Percentiles rank a stretch among this genome's conserved stretches.
phyloP scores from a whole-genome alignment of 176 grass and related monocot genomes.

The Avena eriantha region DNA sequence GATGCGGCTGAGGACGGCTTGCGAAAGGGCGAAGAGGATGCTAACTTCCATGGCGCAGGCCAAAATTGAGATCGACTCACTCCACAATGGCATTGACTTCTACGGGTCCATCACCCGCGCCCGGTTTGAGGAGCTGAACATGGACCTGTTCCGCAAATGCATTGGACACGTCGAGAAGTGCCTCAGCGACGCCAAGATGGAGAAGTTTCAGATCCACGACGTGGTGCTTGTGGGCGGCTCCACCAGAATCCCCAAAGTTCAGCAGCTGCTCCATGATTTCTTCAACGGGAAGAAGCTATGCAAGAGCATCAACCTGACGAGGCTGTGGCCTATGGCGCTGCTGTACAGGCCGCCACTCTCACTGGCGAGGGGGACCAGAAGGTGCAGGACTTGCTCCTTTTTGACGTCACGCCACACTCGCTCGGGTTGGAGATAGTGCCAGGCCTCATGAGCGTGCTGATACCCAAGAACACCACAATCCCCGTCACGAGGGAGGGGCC shows the following conservation, averaged over 20 bases:
- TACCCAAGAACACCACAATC: constrained; percentile 63
- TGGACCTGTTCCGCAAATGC: constrained; percentile 18
- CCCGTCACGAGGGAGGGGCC: constrained; percentile 44
- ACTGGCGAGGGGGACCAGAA: constrained; percentile 34
- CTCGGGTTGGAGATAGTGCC: constrained; percentile 49
- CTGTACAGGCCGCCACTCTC: constrained; percentile 51
- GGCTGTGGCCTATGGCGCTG: constrained; percentile 54
- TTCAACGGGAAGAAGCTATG: constrained; percentile 64
- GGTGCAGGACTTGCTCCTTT: constrained; percentile 54
- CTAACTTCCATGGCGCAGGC: constrained; percentile 11
- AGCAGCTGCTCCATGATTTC: constrained; percentile 96
- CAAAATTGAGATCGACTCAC: constrained; percentile 27
- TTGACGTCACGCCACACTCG: constrained; percentile 62
- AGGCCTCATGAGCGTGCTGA: constrained; percentile 52
- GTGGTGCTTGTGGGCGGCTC: constrained; percentile 92
- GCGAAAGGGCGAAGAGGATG: constrained; percentile 32
- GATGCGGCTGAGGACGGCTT: constrained; percentile 23
- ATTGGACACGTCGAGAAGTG: constrained; percentile 16
- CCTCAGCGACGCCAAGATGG: constrained; percentile 1
- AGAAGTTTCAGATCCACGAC: constrained; percentile 52
- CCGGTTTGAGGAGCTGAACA: constrained; percentile 20
- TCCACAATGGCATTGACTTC: neutral
- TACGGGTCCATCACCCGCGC: constrained; percentile 22
- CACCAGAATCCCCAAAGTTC: constrained; percentile 89
- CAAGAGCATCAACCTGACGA: constrained; percentile 26